Base-by-base conservation (phyloP, 2,329 filamentous ascomycete genomes). In the Exophiala bonariae region DNA sequence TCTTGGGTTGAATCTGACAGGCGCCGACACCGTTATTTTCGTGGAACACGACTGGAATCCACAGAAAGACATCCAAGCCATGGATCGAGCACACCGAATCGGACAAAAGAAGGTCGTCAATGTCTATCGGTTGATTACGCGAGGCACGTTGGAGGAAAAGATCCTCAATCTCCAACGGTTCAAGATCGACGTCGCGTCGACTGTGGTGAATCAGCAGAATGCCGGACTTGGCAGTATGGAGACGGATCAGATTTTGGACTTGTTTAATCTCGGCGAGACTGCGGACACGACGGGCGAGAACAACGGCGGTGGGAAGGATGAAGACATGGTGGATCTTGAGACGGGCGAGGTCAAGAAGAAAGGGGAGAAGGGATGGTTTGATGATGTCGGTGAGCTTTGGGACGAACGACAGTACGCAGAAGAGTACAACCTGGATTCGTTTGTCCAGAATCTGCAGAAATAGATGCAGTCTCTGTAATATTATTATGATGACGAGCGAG, bases 31-130 rank as follows among this genome's bases (percentile, higher is more conserved):
- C 0, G 93, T 99, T 67, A 99, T 99, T 60, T 99, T 99, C 62
- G 95, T 99, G 22, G 93, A 99, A 70, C 95, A 99, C 69, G 93
- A 99, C 69, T 99, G 93, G 93, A 99, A 99, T 66, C 93, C 93
- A 23, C 93, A 99, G 66, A 96, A 96, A 69, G 93, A 99, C 69
- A 82, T 99, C 58, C 93, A 99, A 65, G 93, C 93, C 58, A 99
- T 99, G 93, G 93, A 99, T 65, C 89, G 93, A 50, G 93, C 93
- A 7, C 93, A 99, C 76, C 85, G 93, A 59, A 97, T 99, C 61
- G 93, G 93, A 2, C 93, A 99, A 74, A 99, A 99, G 82, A 99
- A 97, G 80, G 93, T 97, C 30, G 93, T 99, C 59, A 99, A 99
- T 63, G 93, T 99, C 13, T 99, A 99, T 70, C 89, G 93, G 18